Base-by-base conservation (phyloP, 1,139 yeast species). In the Geotrichum cucujoidarum region DNA sequence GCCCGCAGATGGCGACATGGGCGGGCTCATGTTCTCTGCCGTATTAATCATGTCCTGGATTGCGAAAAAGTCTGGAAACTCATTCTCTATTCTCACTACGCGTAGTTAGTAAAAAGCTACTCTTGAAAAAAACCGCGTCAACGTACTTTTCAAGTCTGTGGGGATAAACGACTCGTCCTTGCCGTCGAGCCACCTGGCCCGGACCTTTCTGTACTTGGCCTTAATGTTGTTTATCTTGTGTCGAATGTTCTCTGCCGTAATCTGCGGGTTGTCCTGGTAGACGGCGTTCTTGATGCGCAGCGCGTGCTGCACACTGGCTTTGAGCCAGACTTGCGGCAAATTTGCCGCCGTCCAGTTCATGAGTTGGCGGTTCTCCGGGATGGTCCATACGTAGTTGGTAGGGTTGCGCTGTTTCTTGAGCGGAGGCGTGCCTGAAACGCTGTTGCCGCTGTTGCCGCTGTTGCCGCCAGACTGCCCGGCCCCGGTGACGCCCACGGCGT, bases 371-470 rank as follows among this genome's bases (percentile, higher is more conserved):
- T 47, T 47, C 25, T 47, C 50, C 2, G 33, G 21, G 10, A 33
- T 39, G 2, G 50, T 47, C 50, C 50, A 47, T 13, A 47, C 50
- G 27, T 47, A 47, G 39, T 47, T 47, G 14, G 45, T 47, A 1
- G 47, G 40, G 20, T 38, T 42, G 10, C 50, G 42, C 20, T 42
- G 35, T 27, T 38, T 42, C n/a, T 41, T 42, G 17, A 29, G 32
- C n/a, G 40, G 14, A 21, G 4, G 27, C 4, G n/a, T n/a, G n/a
- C n/a, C n/a, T n/a, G n/a, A n/a, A n/a, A n/a, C n/a, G n/a, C n/a
- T n/a, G 27, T 20, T 4, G 38, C 11, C 8, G 25, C 38, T 20
- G 14, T 27, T 2, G 38, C 38, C 17, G 38, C 18, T 5, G 3
- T 27, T 5, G 13, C 13, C 10, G 30, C 13, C 30, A 27, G 2